phyloP scores from a whole-genome alignment of 176 grass and related monocot genomes.

The Raddia distichophylla region DNA sequence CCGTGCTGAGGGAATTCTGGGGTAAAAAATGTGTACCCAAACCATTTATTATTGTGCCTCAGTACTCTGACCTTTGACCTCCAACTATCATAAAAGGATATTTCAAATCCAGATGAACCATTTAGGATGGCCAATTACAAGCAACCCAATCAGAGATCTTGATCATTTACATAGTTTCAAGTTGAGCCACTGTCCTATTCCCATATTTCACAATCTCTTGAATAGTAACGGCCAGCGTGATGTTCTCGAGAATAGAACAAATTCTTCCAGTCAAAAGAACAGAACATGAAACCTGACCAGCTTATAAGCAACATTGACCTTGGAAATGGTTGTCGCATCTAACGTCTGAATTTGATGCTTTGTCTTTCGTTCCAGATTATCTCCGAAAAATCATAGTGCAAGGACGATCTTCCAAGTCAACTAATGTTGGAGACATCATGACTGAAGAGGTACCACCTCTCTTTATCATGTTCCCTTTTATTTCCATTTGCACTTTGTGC shows the following conservation, averaged over 20 bases:
- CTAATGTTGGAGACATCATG: slow-evolving; percentile 99
- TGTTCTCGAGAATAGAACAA: not conserved
- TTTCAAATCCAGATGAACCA: not conserved
- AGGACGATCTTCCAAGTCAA: slow-evolving; percentile 97
- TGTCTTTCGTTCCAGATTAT: slow-evolving; percentile 71
- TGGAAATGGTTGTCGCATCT: not conserved
- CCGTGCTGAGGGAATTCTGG: slow-evolving; percentile 1
- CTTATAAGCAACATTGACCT: not conserved
- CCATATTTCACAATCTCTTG: not conserved
- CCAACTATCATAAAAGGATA: slow-evolving; percentile 8
- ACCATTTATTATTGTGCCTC: not conserved
- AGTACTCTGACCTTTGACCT: slow-evolving; percentile 2
- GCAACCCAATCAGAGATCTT: not conserved
- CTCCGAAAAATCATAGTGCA: slow-evolving; percentile 98
- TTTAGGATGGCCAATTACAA: not conserved
- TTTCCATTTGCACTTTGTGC: not conserved
- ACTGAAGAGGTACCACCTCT: slow-evolving; percentile 80
- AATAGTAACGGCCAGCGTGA: not conserved
- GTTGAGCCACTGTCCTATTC: not conserved
- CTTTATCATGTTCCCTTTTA: not conserved
- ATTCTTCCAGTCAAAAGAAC: not conserved
- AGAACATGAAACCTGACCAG: not conserved
- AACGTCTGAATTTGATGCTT: slow-evolving; percentile 19
- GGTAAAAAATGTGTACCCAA: slow-evolving; percentile 22
- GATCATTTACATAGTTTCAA: not conserved